Evolutionary conservation across 768 basidiomycete species (phyloP), one percentile per base, ranked within the genome.

Genomic region (Russula foetens): DNA sequence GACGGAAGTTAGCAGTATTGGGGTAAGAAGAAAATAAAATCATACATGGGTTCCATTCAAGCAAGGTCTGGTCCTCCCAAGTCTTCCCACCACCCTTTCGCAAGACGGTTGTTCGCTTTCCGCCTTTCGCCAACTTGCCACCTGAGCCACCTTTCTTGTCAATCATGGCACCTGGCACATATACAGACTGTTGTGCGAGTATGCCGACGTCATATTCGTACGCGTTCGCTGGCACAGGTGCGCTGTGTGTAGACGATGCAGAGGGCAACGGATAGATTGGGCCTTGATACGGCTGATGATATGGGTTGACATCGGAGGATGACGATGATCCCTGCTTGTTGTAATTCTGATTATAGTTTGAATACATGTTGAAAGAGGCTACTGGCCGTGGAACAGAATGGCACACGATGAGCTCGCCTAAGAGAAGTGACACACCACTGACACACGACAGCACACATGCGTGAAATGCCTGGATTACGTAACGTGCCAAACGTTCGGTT

Each of bases 21-120:
- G n/a, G n/a, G 35, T 23, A 28, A 12, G 35, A 44, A 15, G 44
- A 29, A 31, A 46, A 7, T 35, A 49, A 46, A 35, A 44, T 79
- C 90, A 66, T 70, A 97, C 95, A 84, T 54, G 96, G 90, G 75
- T 92, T 97, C 97, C 97, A 99, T 67, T 99, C 97, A 15, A 98
- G 74, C 58, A 99, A 77, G 4, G 93, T 97, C 74, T 92, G 92
- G 71, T 99, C 97, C 72, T 99, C 97, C 97, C 97, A 99, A 24
- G 91, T 86, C 75, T 93, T 95, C 35, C 97, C 97, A 56, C 82
- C 96, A 6, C 95, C 96, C 74, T 98, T 98, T 54, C 97, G 81
- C 50, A 99, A 74, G 11, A 99, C 97, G 3, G 97, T 99, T 50
- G 85, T 87, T 62, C 96, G 78, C 75, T 98, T 97, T 44, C 90